Evolutionary conservation across 371 early-diverging fungal species (phyloP).

Genomic region (Mortierella sp.): DNA sequence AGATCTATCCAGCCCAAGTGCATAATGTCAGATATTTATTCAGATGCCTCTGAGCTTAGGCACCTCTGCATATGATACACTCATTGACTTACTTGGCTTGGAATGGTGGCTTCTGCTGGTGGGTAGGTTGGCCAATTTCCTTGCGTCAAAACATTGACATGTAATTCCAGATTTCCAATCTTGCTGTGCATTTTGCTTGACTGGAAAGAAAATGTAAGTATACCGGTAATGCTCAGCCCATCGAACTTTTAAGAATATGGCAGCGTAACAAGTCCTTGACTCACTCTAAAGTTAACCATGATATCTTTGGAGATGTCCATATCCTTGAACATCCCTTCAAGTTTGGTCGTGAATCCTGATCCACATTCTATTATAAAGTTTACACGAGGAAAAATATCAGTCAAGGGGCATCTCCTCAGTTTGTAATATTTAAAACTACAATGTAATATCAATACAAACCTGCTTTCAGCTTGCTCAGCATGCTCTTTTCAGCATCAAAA

Average conservation of each 20-base stretch:
- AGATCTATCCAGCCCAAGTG: constrained; percentile 64
- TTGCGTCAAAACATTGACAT: constrained; percentile 86
- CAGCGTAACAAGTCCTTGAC: background rate
- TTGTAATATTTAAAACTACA: background rate
- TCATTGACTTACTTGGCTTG: constrained; percentile 67
- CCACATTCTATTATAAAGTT: constrained; percentile 80
- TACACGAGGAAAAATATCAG: background rate
- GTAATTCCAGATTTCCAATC: constrained; percentile 60
- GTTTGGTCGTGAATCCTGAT: constrained; percentile 85
- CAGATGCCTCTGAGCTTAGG: background rate
- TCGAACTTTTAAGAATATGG: constrained; percentile 35
- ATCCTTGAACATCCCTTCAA: constrained; percentile 96
- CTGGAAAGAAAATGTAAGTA: constrained; percentile 49
- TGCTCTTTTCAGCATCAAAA: constrained; percentile 85
- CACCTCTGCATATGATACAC: background rate
- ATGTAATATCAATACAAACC: constrained; percentile 60
- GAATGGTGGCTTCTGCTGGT: constrained; percentile 72
- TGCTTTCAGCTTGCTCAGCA: constrained; percentile 84
- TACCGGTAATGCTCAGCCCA: constrained; percentile 41
- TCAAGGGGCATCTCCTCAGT: background rate
- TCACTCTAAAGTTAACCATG: constrained; percentile 69
- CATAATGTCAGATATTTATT: background rate
- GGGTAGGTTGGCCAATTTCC: constrained; percentile 94
- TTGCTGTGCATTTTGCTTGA: constrained; percentile 54
- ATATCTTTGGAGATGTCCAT: constrained; percentile 84